Evolutionary conservation across 768 basidiomycete species (phyloP), one percentile per base, ranked within the genome.

Genomic region (Paxillus ammoniavirescens): DNA sequence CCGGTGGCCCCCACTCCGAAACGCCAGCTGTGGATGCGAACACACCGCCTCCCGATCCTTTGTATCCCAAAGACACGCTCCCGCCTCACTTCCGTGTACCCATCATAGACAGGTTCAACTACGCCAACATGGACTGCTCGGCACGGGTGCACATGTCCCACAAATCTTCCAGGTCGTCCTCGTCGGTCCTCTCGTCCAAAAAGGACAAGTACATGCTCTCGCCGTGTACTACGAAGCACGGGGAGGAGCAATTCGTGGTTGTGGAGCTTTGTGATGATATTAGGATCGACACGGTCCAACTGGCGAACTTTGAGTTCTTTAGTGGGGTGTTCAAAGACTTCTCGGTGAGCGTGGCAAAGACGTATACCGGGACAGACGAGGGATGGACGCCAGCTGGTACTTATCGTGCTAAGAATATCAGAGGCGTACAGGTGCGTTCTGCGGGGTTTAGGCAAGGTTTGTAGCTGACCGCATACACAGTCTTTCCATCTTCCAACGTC

Each of bases 181-280:
- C 87, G 0, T 81, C 90, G 1, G 90, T 99, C 50, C 80, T 99
- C 8, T 88, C 90, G 28, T 86, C 84, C 31, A 94, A 93, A 72
- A 89, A 87, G 66, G 96, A 98, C 70, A 76, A 85, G 59, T 98
- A 98, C 77, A 96, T 98, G 97, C 87, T 98, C 61, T 92, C 89
- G 50, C 96, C 95, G 0, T 99, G 97, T 64, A 75, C 76, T 14
- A 73, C 76, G 10, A 82, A 81, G 31, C 45, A 56, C 36, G 53
- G 52, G 52, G 47, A 67, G 56, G 67, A 73, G 5, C 86, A 90
- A 60, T 98, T 86, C 71, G 88, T 98, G 33, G 86, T 97, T 33
- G 87, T 98, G 42, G 97, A 99, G 70, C 82, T 98, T 14, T 99
- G 97, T 73, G 96, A 98, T 59, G 97, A 98, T 68, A 93, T 99